Evolutionary conservation across 148 eudicot genomes (phyloP).

Genomic region (Pharnaceum exiguum): DNA sequence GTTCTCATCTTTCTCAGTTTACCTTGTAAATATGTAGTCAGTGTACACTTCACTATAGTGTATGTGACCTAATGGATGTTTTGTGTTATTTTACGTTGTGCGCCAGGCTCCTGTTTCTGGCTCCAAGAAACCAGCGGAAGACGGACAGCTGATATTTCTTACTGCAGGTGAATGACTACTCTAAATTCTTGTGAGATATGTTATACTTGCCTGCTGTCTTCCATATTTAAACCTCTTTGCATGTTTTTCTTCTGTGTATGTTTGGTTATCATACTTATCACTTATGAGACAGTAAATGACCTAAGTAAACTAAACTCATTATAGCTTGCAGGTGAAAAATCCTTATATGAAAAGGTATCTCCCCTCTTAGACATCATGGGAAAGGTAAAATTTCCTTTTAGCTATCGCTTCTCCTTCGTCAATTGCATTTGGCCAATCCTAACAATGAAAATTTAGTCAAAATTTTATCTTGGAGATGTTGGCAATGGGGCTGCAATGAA

Average conservation of each 20-base stretch:
- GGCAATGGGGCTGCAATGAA: constrained; percentile 99
- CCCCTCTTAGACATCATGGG: constrained; percentile 90
- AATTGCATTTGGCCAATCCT: constrained; percentile 1
- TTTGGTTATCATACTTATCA: neutral
- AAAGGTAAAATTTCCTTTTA: constrained; percentile 45
- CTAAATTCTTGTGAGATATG: neutral
- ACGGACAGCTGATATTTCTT: constrained; percentile 84
- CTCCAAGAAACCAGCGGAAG: constrained; percentile 95
- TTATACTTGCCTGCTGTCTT: neutral
- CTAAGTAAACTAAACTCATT: constrained; percentile 17
- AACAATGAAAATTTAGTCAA: constrained; percentile 47
- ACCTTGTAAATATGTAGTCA: too few species aligned
- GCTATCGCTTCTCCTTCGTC: neutral
- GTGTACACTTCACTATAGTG: neutral
- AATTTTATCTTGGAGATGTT: constrained; percentile 88
- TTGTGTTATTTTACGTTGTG: constrained; percentile 21
- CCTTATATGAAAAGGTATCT: constrained; percentile 59
- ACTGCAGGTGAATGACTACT: constrained; percentile 52
- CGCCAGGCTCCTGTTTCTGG: constrained; percentile 95
- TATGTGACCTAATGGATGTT: neutral
- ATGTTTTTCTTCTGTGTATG: neutral
- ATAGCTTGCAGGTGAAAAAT: constrained; percentile 64
- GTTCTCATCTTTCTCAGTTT: too few species aligned
- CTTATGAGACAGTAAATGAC: neutral
- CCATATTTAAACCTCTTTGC: neutral